A percentile compares a stretch with the other conserved stretches of the same genome.
phyloP scores from a whole-genome alignment of 2,329 filamentous ascomycete species.

The Drechslerella coelobrocha region DNA sequence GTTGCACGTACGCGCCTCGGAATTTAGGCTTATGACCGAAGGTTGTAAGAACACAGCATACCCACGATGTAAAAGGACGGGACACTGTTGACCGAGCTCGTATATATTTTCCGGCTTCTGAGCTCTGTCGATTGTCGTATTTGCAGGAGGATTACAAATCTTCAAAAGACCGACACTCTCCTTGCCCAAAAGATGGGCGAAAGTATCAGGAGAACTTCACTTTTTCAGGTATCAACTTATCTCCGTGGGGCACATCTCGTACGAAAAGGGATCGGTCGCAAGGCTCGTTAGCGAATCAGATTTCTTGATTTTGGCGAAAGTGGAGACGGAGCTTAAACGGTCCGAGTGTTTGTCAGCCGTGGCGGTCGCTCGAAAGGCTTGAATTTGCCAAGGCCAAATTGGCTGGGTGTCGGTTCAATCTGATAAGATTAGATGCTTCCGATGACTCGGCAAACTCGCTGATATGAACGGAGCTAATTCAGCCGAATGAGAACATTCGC shows the following conservation, averaged over 20 bases:
- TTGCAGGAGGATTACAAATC: neutral
- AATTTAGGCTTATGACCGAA: neutral
- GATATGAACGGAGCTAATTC: too few relatives aligned
- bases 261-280: conserved; percentile 29
- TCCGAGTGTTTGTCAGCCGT: conserved; percentile 35
- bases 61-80: neutral
- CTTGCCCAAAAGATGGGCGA: neutral
- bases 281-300: conserved; percentile 29
- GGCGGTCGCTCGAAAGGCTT: conserved; percentile 16
- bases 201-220: conserved; percentile 14
- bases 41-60: neutral
- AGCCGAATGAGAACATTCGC: too few relatives aligned
- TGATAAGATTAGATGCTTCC: conserved; percentile 33
- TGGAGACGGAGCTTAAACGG: conserved; percentile 42
- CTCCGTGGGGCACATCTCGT: conserved; percentile 36
- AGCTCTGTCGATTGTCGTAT: neutral
- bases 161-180: neutral
- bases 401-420: conserved; percentile 12
- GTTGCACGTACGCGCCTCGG: neutral
- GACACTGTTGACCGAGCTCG: neutral
- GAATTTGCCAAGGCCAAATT: conserved; percentile 1
- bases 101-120: neutral
- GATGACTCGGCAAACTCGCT: neutral
- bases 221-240: conserved; percentile 17
- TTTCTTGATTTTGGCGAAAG: conserved; percentile 1